Evolutionary conservation across 2,329 filamentous ascomycete genomes (phyloP), one percentile per base, ranked within the genome.

Genomic region (Aureobasidium sp.): DNA sequence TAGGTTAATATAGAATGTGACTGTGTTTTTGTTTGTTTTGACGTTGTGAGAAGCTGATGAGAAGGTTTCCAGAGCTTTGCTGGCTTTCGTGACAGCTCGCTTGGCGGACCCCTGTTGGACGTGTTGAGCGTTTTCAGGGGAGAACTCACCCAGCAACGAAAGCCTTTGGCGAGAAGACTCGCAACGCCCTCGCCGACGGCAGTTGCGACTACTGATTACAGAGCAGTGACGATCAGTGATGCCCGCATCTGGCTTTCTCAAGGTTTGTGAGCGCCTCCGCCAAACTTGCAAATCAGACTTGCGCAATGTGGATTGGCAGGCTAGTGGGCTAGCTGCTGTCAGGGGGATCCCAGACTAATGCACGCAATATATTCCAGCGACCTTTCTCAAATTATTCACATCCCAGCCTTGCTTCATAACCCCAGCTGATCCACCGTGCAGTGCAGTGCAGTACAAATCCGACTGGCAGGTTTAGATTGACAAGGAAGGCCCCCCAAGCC

Each of bases 61-160:
- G 53, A 57, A 45, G 29, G 53, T 44, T 57, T 35, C 5, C 39
- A 42, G 17, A 29, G 35, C 22, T 31, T 29, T 11, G 7, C 24
- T 19, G 27, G 12, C 29, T 45, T 33, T 57, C 53, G 39, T 35
- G 53, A 57, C 39, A 45, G 53, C 53, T 57, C 53, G 53, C 53
- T 57, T 57, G 53, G 53, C 53, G 22, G 31, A 58, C 54, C 54
- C 54, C 42, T 58, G 50, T 42, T 54, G 50, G 37, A 54, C 37
- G 14, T 50, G 47, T 50, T 35, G 47, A 50, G 33, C 47, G 47
- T 29, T 14, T 42, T 54, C 50, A 54, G 50, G 50, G 50, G 50
- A 54, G 19, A n/a, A 11, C n/a, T 50, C 22, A 35, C 50, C 27
- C 24, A 57, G 40, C 53, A 57, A 57, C 53, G 29, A 45, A 29